A percentile compares a stretch with the other conserved stretches of the same genome.
phyloP scores from a whole-genome alignment of 805 yeast species.

The Hanseniaspora clermontiae region DNA sequence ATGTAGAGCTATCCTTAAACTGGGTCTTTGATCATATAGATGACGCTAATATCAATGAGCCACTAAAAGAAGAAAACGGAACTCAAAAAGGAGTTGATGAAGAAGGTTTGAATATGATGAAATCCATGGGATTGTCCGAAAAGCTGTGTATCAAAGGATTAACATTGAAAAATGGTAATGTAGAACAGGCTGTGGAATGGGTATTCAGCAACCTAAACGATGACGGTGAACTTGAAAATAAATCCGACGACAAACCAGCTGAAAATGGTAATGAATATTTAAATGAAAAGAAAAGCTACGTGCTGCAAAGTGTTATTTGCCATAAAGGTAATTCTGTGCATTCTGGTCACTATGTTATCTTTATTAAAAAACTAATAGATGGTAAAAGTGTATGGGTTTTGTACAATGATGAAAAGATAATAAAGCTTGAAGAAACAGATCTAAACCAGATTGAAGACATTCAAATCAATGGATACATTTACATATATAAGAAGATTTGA shows the following conservation, averaged over 20 bases:
- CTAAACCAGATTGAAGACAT: slow-evolving; percentile 33
- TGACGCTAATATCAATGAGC: slow-evolving; percentile 61
- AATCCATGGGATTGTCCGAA: slow-evolving; percentile 62
- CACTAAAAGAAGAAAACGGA: slow-evolving; percentile 32
- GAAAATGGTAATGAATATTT: slow-evolving; percentile 6
- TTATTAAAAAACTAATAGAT: slow-evolving; percentile 36
- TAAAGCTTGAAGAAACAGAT: slow-evolving; percentile 33
- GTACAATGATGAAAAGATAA: slow-evolving; percentile 84
- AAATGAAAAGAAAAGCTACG: slow-evolving; percentile 19
- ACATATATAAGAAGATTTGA: slow-evolving; percentile 22
- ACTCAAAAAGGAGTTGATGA: slow-evolving; percentile 17
- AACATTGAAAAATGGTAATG: slow-evolving; percentile 41
- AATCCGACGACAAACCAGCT: slow-evolving; percentile 14
- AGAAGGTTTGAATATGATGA: slow-evolving; percentile 22
- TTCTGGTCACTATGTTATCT: slow-evolving; percentile 85
- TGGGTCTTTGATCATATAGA: slow-evolving; percentile 88
- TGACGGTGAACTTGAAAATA: slow-evolving; percentile 40
- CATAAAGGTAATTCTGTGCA: slow-evolving; percentile 85
- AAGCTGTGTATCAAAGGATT: slow-evolving; percentile 65
- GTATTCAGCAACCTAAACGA: slow-evolving; percentile 71
- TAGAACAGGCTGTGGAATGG: slow-evolving; percentile 83
- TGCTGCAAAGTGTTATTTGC: slow-evolving; percentile 58
- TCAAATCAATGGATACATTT: slow-evolving; percentile 38
- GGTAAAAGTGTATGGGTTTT: slow-evolving; percentile 51
- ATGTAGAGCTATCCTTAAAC: slow-evolving; percentile 65